Conservation (phyloP, 176 grass and related monocot genomes). For the Triticum urartu region DNA sequence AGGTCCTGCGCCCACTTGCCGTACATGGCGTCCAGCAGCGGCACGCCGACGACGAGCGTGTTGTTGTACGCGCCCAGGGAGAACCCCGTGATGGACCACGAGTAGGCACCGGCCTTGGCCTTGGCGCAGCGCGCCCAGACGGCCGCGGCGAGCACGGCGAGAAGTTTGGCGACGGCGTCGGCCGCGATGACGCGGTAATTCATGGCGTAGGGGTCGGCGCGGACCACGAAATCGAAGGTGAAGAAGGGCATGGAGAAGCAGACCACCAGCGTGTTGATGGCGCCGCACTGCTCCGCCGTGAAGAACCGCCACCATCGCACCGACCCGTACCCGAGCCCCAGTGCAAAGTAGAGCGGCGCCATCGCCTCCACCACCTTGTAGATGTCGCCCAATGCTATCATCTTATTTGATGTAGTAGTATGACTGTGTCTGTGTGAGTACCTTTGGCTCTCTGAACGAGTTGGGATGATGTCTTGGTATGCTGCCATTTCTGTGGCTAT, state of each 20-base stretch:
- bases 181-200: slow-evolving; percentile 53
- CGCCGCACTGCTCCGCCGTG: slow-evolving; percentile 51
- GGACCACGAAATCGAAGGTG: slow-evolving; percentile 56
- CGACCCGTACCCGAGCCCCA: slow-evolving; percentile 49
- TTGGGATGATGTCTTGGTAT: not conserved
- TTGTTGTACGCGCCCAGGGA: slow-evolving; percentile 67
- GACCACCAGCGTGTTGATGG: slow-evolving; percentile 50
- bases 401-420: not conserved
- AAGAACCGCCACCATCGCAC: slow-evolving; percentile 68
- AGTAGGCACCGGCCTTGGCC: not conserved
- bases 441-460: not conserved
- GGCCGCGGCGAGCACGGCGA: slow-evolving; percentile 14
- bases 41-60: slow-evolving; percentile 67
- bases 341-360: slow-evolving; percentile 67
- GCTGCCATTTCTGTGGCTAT: not conserved
- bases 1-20: slow-evolving; percentile 65
- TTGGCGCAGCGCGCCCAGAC: slow-evolving; percentile 14
- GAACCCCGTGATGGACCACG: slow-evolving; percentile 68
- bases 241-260: slow-evolving; percentile 76
- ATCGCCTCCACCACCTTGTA: slow-evolving; percentile 59
- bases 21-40: slow-evolving; percentile 52
- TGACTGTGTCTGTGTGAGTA: not conserved
- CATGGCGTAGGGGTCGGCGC: slow-evolving; percentile 53
- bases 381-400: slow-evolving; percentile 53
- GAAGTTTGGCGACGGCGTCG: slow-evolving; percentile 55